A percentile compares a stretch with the other conserved stretches of the same genome.
Evolutionary conservation across 208 protist species (phyloP).

Genomic region (Crithidia acanthocephali): DNA sequence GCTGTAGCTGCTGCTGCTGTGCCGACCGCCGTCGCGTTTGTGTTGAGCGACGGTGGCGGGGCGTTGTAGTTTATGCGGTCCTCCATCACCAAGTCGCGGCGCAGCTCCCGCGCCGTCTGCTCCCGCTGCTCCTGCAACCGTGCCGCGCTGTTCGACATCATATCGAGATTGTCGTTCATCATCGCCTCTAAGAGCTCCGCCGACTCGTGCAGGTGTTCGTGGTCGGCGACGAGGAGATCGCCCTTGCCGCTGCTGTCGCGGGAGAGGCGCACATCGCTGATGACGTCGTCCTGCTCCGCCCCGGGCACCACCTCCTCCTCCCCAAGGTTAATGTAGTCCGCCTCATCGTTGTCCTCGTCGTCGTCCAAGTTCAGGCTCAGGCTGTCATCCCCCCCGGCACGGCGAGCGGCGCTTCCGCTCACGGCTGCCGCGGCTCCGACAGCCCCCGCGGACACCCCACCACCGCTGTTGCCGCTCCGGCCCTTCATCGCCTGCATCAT

Average conservation of each 20-base stretch:
- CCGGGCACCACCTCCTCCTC: constrained; percentile 42
- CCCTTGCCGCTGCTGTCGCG: constrained; percentile 17
- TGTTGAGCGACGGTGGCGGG: constrained; percentile 2
- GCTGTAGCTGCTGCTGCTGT: neutral
- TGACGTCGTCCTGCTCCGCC: constrained; percentile 69
- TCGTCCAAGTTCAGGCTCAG: constrained; percentile 11
- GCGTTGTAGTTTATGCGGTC: constrained; percentile 67
- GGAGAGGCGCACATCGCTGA: constrained; percentile 42
- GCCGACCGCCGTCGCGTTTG: neutral
- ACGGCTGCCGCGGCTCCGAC: neutral
- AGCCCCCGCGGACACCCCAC: neutral
- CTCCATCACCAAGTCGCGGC: constrained; percentile 54
- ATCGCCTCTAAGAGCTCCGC: constrained; percentile 78
- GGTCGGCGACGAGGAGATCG: constrained; percentile 43
- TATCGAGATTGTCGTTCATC: constrained; percentile 59
- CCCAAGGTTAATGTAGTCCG: constrained; percentile 43
- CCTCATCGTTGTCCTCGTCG: constrained; percentile 35
- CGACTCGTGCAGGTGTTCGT: constrained; percentile 68
- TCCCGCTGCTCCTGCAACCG: constrained; percentile 26
- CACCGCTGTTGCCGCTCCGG: neutral
- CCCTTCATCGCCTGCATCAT: constrained; percentile 68
- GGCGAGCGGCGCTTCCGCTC: neutral
- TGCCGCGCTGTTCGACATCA: constrained; percentile 27
- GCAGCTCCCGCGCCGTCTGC: constrained; percentile 42
- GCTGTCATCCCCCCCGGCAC: neutral